Evolutionary conservation across 441 rosid species (phyloP).

Genomic region (Breynia disticha): DNA sequence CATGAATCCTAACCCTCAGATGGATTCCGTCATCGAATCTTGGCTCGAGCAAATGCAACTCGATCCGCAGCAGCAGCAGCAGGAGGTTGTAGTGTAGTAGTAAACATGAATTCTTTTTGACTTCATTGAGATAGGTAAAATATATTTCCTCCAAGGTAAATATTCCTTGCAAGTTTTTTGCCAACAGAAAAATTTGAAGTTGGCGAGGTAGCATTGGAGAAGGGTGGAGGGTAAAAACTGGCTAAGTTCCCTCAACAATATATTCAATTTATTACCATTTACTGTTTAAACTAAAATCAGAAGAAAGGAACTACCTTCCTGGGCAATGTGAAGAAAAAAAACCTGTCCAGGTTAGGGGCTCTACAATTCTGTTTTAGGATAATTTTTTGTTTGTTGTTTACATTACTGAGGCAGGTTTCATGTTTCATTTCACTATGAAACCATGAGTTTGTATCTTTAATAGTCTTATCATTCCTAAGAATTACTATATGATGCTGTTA

Average conservation of each 20-base stretch:
- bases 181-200: background rate
- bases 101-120: constrained; percentile 8
- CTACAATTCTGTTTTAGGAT: constrained; percentile 12
- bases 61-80: constrained; percentile 23
- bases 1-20: constrained; percentile 20
- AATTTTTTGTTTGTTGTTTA: constrained; percentile 2
- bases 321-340: constrained; percentile 11
- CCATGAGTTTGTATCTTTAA: constrained; percentile 2
- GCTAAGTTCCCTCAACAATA: constrained; percentile 8
- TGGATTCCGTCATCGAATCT: constrained; percentile 30
- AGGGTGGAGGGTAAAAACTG: constrained; percentile 3
- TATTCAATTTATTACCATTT: constrained; percentile 10
- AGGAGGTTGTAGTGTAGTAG: constrained; percentile 25
- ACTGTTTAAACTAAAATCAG: constrained; percentile 10
- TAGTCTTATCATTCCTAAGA: background rate
- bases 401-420: background rate
- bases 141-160: constrained; percentile 14
- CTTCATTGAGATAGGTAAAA: constrained; percentile 9
- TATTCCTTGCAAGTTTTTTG: constrained; percentile 14
- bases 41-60: constrained; percentile 54
- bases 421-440: constrained; percentile 14
- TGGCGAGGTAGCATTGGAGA: background rate
- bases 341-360: constrained; percentile 9
- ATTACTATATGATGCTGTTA: background rate
- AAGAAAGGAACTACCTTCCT: constrained; percentile 16